These are phyloP conservation scores for Pseudogymnoascus sp. DNA, from an alignment of 2,329 filamentous ascomycete species.

Conservation along the genomic window DNA sequence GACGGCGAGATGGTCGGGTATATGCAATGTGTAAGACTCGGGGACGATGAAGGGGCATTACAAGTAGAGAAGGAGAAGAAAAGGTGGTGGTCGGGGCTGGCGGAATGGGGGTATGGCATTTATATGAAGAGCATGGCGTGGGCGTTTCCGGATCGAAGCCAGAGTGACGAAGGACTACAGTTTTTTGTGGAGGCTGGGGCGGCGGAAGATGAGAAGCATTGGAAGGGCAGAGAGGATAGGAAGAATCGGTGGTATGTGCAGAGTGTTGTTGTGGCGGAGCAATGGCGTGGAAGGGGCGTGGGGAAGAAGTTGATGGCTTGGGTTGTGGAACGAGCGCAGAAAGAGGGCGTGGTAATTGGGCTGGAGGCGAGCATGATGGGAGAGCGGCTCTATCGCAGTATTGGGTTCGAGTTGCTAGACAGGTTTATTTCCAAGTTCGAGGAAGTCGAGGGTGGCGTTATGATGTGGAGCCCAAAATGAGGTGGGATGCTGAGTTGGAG, in stretches of 20 bases:
- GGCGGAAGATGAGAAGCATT: constrained; percentile 16
- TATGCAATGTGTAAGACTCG: constrained; percentile 18
- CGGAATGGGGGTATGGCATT: constrained; percentile 3
- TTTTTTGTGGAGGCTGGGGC: constrained; percentile 11
- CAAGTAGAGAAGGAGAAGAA: constrained; percentile 13
- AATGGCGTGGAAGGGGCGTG: constrained; percentile 21
- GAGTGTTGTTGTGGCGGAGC: constrained; percentile 19
- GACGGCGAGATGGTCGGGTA: constrained; percentile 18
- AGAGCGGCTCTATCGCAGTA: constrained; percentile 21
- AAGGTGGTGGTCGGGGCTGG: constrained; percentile 14
- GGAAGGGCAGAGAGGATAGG: constrained; percentile 17
- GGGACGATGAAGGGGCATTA: constrained; percentile 20
- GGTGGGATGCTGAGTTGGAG: neutral
- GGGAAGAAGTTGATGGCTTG: constrained; percentile 24
- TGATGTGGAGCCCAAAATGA: constrained; percentile 9
- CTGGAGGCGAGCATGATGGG: constrained; percentile 22
- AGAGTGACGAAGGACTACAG: constrained; percentile 7
- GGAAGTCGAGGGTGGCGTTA: neutral
- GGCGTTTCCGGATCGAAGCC: constrained; percentile 15
- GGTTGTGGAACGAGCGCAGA: constrained; percentile 20
- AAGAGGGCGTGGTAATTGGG: constrained; percentile 20
- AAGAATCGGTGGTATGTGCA: constrained; percentile 23
- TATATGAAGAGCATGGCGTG: constrained; percentile 10
- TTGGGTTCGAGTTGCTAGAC: constrained; percentile 20
- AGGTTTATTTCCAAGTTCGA: neutral